These are phyloP conservation scores for Daphne laureola DNA, from an alignment of 441 rosid species.

Conservation along the genomic window DNA sequence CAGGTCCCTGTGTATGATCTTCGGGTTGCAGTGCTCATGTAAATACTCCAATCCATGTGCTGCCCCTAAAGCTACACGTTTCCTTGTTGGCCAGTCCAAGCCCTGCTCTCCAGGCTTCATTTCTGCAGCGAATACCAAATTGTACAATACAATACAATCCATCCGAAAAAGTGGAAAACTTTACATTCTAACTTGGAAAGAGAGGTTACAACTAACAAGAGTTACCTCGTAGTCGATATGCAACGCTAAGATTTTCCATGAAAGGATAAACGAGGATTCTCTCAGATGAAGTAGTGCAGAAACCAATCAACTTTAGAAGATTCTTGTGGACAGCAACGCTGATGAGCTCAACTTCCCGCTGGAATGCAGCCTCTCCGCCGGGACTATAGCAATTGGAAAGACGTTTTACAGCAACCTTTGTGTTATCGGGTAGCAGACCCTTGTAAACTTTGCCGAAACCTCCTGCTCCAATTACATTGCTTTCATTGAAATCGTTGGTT, in stretches of 20 bases:
- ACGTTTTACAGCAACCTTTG: conserved; percentile 42
- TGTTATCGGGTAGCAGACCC: conserved; percentile 42
- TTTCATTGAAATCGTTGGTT: conserved; percentile 37
- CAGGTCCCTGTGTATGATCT: conserved; percentile 77
- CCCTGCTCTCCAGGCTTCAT: conserved; percentile 33
- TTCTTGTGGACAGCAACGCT: conserved; percentile 46
- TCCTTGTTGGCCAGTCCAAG: conserved; percentile 55
- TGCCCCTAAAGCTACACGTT: conserved; percentile 52
- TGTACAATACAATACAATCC: conserved; percentile 3
- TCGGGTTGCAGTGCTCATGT: conserved; percentile 75
- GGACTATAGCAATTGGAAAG: conserved; percentile 37
- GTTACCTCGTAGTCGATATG: conserved; percentile 39
- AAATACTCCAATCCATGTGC: conserved; percentile 69
- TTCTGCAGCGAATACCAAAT: conserved; percentile 17
- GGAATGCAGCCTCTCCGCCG: conserved; percentile 40
- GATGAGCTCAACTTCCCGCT: conserved; percentile 37
- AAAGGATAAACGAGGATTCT: conserved; percentile 49
- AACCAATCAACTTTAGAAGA: conserved; percentile 39
- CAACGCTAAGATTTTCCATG: conserved; percentile 45
- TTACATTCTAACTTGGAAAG: background rate
- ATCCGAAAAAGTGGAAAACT: background rate
- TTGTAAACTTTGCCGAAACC: conserved; percentile 46
- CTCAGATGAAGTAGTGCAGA: conserved; percentile 41
- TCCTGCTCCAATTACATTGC: conserved; percentile 42
- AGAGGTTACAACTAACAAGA: background rate